Conservation (phyloP, 2,329 filamentous ascomycete genomes). For the Zalaria sp. region DNA sequence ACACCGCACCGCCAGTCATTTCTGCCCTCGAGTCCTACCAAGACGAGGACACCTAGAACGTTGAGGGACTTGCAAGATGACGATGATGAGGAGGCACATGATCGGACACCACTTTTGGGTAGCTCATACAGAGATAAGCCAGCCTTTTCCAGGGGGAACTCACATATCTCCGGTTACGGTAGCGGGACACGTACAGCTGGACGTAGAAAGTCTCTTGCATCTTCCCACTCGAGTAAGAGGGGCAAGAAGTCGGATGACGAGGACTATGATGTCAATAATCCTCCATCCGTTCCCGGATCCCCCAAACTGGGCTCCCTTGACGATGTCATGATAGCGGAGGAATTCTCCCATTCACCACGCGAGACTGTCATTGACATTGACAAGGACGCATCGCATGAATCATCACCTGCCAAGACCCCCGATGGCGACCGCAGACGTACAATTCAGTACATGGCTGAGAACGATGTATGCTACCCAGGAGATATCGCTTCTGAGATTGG, state of each 20-base stretch:
- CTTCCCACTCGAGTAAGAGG: constrained; percentile 17
- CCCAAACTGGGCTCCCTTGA: constrained; percentile 42
- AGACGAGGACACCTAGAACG: constrained; percentile 4
- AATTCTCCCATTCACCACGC: constrained; percentile 30
- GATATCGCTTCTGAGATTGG: constrained; percentile 60
- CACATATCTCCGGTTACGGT: constrained; percentile 14
- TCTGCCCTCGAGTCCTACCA: constrained; percentile 3
- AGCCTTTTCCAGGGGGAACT: constrained; percentile 11
- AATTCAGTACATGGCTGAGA: constrained; percentile 52
- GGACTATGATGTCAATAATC: constrained; percentile 51
- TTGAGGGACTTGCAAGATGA: constrained; percentile 23
- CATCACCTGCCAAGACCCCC: constrained; percentile 25
- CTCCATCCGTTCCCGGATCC: constrained; percentile 46
- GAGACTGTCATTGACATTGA: constrained; percentile 36
- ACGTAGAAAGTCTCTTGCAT: constrained; percentile 18
- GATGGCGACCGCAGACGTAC: constrained; percentile 40
- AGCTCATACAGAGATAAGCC: constrained; percentile 19
- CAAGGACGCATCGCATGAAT: constrained; percentile 16
- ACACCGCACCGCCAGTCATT: constrained; percentile 4
- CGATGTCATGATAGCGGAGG: constrained; percentile 56
- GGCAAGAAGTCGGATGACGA: constrained; percentile 11
- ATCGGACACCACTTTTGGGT: constrained; percentile 41
- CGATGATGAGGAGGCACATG: constrained; percentile 27
- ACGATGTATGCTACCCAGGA: constrained; percentile 85
- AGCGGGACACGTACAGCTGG: constrained; percentile 15